Conservation (phyloP, 2,329 filamentous ascomycete genomes). For the Alternaria rosae region DNA sequence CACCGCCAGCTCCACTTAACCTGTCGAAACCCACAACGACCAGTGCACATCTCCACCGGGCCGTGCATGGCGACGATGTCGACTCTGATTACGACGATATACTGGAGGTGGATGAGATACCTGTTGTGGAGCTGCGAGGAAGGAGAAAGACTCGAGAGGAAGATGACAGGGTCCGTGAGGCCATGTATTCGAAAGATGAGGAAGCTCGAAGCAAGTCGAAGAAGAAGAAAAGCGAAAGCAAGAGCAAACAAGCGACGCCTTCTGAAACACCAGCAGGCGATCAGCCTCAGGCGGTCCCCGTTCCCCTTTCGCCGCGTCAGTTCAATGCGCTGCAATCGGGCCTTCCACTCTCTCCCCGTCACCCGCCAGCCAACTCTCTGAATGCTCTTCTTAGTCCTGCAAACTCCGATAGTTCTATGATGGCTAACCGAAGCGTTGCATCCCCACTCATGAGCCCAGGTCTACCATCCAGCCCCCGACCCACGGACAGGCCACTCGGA, state of each 20-base stretch:
- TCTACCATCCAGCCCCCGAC: constrained; percentile 68
- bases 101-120: constrained; percentile 71
- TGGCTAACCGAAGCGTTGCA: constrained; percentile 50
- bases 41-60: constrained; percentile 55
- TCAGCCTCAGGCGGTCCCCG: constrained; percentile 26
- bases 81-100: constrained; percentile 87
- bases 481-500: constrained; percentile 65
- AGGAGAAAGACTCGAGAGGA: constrained; percentile 86
- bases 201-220: constrained; percentile 76
- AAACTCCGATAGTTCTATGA: constrained; percentile 49
- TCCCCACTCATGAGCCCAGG: constrained; percentile 67
- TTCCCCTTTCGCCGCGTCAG: constrained; percentile 39
- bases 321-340: constrained; percentile 42
- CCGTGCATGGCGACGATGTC: constrained; percentile 65
- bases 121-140: constrained; percentile 66
- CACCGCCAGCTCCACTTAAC: constrained; percentile 84
- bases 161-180: constrained; percentile 80
- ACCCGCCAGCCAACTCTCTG: constrained; percentile 47
- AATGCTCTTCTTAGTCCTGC: constrained; percentile 61
- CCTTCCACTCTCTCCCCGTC: constrained; percentile 49
- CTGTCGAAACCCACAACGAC: constrained; percentile 61
- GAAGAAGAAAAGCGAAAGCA: constrained; percentile 67
- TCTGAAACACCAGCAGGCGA: constrained; percentile 24
- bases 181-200: constrained; percentile 70
- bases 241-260: constrained; percentile 53